Percentiles rank a stretch among this genome's conserved stretches.
These are phyloP conservation scores for Erysiphe pulchra DNA, from an alignment of 2,329 filamentous ascomycete species.

Conservation along the genomic window DNA sequence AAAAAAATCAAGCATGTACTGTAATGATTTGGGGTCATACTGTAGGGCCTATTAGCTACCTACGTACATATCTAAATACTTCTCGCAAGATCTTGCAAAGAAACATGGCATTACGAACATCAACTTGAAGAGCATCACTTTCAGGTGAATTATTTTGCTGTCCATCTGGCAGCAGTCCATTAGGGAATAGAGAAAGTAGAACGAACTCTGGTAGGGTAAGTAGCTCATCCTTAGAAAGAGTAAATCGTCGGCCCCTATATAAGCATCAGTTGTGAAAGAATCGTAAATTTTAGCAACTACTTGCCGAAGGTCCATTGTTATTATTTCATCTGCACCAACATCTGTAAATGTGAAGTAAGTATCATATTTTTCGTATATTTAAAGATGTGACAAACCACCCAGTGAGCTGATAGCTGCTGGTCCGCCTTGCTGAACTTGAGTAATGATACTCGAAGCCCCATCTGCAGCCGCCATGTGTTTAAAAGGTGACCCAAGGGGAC, in stretches of 20 bases:
- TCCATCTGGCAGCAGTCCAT: conserved; percentile 89
- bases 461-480: conserved; percentile 97
- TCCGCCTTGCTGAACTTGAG: conserved; percentile 87
- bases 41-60: conserved; percentile 26
- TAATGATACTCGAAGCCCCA: conserved; percentile 95
- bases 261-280: conserved; percentile 6
- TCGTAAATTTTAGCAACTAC: not conserved
- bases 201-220: conserved; percentile 94
- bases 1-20: conserved; percentile 99
- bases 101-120: conserved; percentile 40
- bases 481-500: conserved; percentile 73
- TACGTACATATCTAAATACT: conserved; percentile 16
- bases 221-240: conserved; percentile 80
- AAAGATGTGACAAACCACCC: conserved; percentile 32
- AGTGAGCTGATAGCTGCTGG: conserved; percentile 67
- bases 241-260: conserved; percentile 69
- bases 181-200: conserved; percentile 87
- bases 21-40: conserved; percentile 89
- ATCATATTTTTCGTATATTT: conserved; percentile 1
- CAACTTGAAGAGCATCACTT: conserved; percentile 83
- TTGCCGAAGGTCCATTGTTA: conserved; percentile 82
- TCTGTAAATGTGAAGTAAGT: conserved; percentile 20
- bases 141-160: conserved; percentile 87
- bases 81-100: conserved; percentile 12
- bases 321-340: conserved; percentile 77